Percentiles rank a stretch among this genome's conserved stretches.
phyloP scores from a whole-genome alignment of 2,329 filamentous ascomycete genomes.

The Aspergillus persii region DNA sequence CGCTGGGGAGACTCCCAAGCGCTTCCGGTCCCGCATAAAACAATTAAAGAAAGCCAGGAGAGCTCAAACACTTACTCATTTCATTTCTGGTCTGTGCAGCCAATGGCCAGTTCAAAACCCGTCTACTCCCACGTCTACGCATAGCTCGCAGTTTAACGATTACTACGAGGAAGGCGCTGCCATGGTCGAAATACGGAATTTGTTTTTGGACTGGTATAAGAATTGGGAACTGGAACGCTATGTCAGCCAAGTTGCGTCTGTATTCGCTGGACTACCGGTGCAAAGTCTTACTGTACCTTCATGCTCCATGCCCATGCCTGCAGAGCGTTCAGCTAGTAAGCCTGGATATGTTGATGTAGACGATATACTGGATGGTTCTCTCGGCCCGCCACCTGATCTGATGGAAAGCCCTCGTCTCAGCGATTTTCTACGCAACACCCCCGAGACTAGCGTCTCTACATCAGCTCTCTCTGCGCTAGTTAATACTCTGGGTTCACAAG shows the following conservation, averaged over 20 bases:
- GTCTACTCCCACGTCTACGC: constrained; percentile 11
- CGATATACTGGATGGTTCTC: constrained; percentile 2
- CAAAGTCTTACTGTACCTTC: constrained; percentile 5
- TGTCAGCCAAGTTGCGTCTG: constrained; percentile 14
- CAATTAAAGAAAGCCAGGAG: constrained; percentile 6
- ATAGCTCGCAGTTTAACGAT: constrained; percentile 11
- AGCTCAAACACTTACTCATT: constrained; percentile 2
- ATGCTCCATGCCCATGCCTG: not conserved
- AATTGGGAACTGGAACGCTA: constrained; percentile 26
- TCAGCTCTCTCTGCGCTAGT: constrained; percentile 5
- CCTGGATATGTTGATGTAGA: constrained; percentile 5
- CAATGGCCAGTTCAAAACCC: constrained; percentile 20
- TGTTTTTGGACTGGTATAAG: constrained; percentile 25
- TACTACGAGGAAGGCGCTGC: constrained; percentile 16
- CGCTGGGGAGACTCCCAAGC: constrained; percentile 1
- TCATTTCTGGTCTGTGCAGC: constrained; percentile 6
- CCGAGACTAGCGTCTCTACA: not conserved
- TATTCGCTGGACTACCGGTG: constrained; percentile 6
- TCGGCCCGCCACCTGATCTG: constrained; percentile 8
- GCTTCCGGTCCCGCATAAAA: constrained; percentile 11
- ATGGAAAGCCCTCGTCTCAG: constrained; percentile 1
- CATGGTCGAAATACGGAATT: constrained; percentile 9
- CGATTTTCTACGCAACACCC: not conserved
- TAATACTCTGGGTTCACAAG: constrained; percentile 2
- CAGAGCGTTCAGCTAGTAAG: not conserved